A percentile compares a stretch with the other conserved stretches of the same genome.
phyloP scores from a whole-genome alignment of 805 yeast species.

The Wickerhamomyces rabaulensis region DNA sequence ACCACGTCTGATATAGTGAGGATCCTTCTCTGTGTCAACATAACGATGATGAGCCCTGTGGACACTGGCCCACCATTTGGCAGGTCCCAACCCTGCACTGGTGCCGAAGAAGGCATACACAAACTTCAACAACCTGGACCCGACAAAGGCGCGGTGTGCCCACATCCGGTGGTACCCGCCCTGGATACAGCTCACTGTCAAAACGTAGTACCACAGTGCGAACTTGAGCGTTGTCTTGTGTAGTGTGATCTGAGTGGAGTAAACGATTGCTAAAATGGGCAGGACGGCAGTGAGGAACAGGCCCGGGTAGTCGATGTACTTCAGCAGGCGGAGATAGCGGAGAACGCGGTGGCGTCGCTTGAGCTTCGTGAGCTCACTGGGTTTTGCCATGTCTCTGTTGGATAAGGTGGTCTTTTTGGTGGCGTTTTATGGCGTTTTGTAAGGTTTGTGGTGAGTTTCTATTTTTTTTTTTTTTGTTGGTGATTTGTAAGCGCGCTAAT shows the following conservation, averaged over 20 bases:
- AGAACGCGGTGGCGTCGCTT: background rate
- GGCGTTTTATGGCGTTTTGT: too few species aligned
- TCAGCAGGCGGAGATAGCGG: background rate
- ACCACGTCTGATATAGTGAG: conserved; percentile 79
- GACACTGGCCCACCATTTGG: conserved; percentile 72
- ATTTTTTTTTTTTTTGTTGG: too few species aligned
- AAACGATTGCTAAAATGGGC: conserved; percentile 46
- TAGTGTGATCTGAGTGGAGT: conserved; percentile 40
- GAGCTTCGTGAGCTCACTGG: background rate
- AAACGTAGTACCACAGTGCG: conserved; percentile 47
- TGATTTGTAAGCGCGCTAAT: too few species aligned
- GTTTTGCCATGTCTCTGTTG: too few species aligned
- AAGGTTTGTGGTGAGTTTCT: too few species aligned
- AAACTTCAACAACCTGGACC: conserved; percentile 38
- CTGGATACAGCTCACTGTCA: conserved; percentile 68
- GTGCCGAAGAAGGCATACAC: conserved; percentile 58
- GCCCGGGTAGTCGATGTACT: background rate
- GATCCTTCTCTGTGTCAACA: conserved; percentile 86
- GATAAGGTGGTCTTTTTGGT: too few species aligned
- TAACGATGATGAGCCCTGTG: conserved; percentile 90
- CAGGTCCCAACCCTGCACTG: conserved; percentile 72
- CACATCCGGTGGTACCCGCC: conserved; percentile 80
- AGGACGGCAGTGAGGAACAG: conserved; percentile 23
- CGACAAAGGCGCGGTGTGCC: conserved; percentile 56
- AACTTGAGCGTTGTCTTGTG: conserved; percentile 46